Base-by-base conservation (phyloP, 2,329 filamentous ascomycete species). In the Plectosphaerella sp. region DNA sequence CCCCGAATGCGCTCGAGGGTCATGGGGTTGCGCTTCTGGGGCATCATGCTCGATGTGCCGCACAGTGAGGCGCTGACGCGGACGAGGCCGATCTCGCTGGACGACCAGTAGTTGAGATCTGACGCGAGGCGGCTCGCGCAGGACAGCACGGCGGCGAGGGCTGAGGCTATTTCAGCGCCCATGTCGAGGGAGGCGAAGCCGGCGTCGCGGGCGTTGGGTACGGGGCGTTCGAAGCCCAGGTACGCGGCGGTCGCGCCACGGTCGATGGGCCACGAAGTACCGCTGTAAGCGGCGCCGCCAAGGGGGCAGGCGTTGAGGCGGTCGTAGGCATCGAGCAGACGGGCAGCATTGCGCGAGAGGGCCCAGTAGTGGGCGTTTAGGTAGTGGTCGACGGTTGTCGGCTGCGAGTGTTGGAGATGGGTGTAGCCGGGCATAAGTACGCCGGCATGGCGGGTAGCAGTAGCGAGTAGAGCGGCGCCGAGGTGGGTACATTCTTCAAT, bases 21-120 rank as follows among this genome's bases (percentile, higher is more conserved):
- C 11, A 55, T 52, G 1, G 53, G 53, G 51, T 55, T 55, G 24
- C 53, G 53, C 45, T 55, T 55, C 36, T 55, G 53, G 3, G 53
- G 53, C 33, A 55, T 53, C 24, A 55, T 53, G 51, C 53, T 55
- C 41, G 51, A 53, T 8, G 53, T 55, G 16, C 51, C 53, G 28
- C 53, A 55, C 15, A 53, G 52, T 2, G 51, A 45, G 22, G 52
- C 53, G 2, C 43, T 47, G 12, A 57, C 42, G 35, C 52, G 46
- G n/a, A 54, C 46, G 15, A 48, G 37, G 22, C 47, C 52, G 33
- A 52, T 49, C 37, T 56, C 51, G 41, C 50, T 47, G 37, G 53
- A 52, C 15, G 42, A 46, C 33, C 12, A 57, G 43, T 54, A 42
- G 36, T 55, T 52, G 22, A 56, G 50, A 18, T 54, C 49, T 8